A percentile compares a stretch with the other conserved stretches of the same genome.
Evolutionary conservation across 495 filamentous ascomycete genomes (phyloP).

Genomic region (Amphirosellinia nigrospora): DNA sequence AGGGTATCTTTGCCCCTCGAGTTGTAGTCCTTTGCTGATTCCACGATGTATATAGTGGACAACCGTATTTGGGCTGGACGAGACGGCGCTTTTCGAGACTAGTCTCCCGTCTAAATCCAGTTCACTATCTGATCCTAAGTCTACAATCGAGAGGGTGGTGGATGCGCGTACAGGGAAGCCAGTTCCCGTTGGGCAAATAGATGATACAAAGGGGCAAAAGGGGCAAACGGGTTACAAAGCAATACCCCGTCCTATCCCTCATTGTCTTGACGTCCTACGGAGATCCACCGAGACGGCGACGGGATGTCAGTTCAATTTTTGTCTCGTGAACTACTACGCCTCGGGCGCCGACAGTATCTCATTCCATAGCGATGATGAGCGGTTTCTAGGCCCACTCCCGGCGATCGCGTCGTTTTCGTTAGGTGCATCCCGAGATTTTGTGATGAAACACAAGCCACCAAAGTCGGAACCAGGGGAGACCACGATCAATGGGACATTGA

Average conservation of each 20-base stretch:
- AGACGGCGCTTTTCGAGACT: constrained; percentile 54
- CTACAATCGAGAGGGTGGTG: constrained; percentile 2
- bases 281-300: constrained; percentile 63
- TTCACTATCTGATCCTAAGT: background rate
- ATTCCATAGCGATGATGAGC: constrained; percentile 78
- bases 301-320: constrained; percentile 71
- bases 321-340: constrained; percentile 79
- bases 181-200: background rate
- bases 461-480: constrained; percentile 26
- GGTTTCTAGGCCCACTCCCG: constrained; percentile 69
- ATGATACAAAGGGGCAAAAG: constrained; percentile 17
- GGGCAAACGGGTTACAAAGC: constrained; percentile 32
- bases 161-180: constrained; percentile 3
- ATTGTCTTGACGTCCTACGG: constrained; percentile 65
- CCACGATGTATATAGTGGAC: constrained; percentile 42
- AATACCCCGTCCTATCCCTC: constrained; percentile 68
- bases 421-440: constrained; percentile 68
- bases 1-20: background rate
- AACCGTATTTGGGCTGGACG: constrained; percentile 75
- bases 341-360: constrained; percentile 71
- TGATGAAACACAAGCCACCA: constrained; percentile 71
- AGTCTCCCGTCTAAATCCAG: background rate
- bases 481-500: constrained; percentile 28
- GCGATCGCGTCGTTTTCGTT: constrained; percentile 75
- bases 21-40: background rate